Conservation (phyloP, 2,329 filamentous ascomycete species). For the Ophiostoma tasmaniense region DNA sequence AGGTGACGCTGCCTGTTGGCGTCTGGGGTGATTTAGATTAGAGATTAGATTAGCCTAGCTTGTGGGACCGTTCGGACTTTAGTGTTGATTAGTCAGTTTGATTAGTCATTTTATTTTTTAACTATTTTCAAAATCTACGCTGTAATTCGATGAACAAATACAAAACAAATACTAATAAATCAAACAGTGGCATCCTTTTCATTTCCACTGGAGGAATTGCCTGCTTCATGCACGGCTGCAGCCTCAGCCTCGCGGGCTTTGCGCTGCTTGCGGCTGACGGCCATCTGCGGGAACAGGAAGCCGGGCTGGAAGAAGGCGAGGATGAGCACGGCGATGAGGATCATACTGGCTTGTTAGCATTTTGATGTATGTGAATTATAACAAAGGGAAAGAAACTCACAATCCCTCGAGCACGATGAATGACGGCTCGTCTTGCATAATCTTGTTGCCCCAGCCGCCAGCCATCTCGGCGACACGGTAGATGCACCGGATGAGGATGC, state of each 20-base stretch:
- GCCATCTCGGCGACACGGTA: constrained; percentile 54
- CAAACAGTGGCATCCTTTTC: background rate
- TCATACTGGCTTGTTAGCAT: constrained; percentile 27
- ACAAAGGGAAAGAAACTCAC: constrained; percentile 26
- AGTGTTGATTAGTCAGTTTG: background rate
- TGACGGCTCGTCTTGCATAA: constrained; percentile 54
- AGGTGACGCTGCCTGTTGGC: background rate
- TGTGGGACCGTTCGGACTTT: background rate
- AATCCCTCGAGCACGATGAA: constrained; percentile 52
- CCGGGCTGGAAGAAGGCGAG: constrained; percentile 48
- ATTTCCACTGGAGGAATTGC: background rate
- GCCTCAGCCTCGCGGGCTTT: constrained; percentile 8
- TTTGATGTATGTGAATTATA: too few relatives aligned
- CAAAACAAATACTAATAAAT: background rate
- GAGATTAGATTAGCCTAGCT: background rate
- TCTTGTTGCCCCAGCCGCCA: constrained; percentile 53
- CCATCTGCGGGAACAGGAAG: constrained; percentile 48
- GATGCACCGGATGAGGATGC: constrained; percentile 44
- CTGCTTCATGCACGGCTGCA: background rate
- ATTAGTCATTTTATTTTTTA: background rate
- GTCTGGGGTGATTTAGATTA: constrained; percentile 4
- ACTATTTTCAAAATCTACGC: background rate
- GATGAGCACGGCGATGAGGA: constrained; percentile 41
- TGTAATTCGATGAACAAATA: background rate
- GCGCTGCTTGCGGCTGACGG: constrained; percentile 19